Conservation (phyloP, 1,284 basidiomycete species). For the Phellinidium pouzarii region DNA sequence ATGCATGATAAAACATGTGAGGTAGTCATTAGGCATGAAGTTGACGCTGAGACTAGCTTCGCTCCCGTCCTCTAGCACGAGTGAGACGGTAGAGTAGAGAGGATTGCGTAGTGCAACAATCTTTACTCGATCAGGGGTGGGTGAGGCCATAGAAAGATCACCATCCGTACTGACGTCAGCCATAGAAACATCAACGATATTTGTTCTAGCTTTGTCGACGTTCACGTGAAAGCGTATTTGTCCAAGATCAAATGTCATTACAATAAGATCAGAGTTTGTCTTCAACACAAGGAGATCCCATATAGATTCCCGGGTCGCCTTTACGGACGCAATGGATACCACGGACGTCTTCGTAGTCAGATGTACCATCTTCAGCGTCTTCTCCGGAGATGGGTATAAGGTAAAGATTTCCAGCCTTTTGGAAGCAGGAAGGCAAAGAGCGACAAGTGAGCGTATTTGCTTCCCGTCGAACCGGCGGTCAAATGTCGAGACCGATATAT, state of each 20-base stretch:
- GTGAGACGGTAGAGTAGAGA: slow-evolving; percentile 38
- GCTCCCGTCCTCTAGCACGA: slow-evolving; percentile 44
- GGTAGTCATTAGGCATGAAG: slow-evolving; percentile 40
- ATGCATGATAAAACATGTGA: slow-evolving; percentile 54
- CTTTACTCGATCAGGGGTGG: slow-evolving; percentile 25
- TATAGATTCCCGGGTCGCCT: slow-evolving; percentile 53
- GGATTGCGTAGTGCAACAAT: slow-evolving; percentile 36
- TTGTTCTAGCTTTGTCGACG: slow-evolving; percentile 22
- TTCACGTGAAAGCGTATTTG: slow-evolving; percentile 37
- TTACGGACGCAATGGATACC: slow-evolving; percentile 49
- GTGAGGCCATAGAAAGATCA: slow-evolving; percentile 21
- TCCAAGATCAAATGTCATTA: slow-evolving; percentile 56
- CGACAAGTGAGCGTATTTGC: slow-evolving; percentile 44
- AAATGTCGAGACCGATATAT: slow-evolving; percentile 52
- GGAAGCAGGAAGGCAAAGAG: slow-evolving; percentile 47
- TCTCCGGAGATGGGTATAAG: slow-evolving; percentile 21
- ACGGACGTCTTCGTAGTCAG: slow-evolving; percentile 37
- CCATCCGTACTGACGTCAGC: slow-evolving; percentile 22
- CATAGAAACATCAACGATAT: slow-evolving; percentile 14
- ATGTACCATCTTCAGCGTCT: slow-evolving; percentile 37
- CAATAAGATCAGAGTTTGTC: slow-evolving; percentile 40
- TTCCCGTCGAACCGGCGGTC: slow-evolving; percentile 60
- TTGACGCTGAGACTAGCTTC: slow-evolving; percentile 41
- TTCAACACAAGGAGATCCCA: slow-evolving; percentile 65
- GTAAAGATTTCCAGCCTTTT: slow-evolving; percentile 35